phyloP scores from a whole-genome alignment of 805 yeast species.

The Kodamaea kakaduensis region DNA sequence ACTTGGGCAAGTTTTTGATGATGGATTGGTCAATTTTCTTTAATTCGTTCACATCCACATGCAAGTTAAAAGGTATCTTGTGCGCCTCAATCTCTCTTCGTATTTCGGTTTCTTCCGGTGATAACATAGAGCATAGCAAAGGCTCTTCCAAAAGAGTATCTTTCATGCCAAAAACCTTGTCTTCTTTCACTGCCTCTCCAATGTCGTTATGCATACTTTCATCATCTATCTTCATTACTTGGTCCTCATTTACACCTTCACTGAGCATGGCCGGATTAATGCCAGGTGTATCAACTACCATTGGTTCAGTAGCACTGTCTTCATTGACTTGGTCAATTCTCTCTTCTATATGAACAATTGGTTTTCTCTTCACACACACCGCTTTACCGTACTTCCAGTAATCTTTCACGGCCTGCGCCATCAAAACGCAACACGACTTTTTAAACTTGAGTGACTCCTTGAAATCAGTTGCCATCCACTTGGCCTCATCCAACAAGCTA shows the following conservation, averaged over 20 bases:
- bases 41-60: conserved; percentile 39
- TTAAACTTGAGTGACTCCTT: conserved; percentile 67
- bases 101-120: conserved; percentile 5
- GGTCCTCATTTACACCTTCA: not conserved
- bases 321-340: conserved; percentile 2
- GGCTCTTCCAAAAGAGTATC: conserved; percentile 4
- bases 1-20: conserved; percentile 44
- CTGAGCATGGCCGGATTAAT: not conserved
- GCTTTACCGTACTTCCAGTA: conserved; percentile 74
- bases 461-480: conserved; percentile 80
- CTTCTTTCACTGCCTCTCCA: not conserved
- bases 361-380: conserved; percentile 54
- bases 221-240: conserved; percentile 1
- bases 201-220: not conserved
- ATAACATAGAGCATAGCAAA: not conserved
- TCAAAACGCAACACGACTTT: conserved; percentile 60
- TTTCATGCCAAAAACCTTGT: not conserved
- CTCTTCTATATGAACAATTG: conserved; percentile 28
- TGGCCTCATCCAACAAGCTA: conserved; percentile 65
- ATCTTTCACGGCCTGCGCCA: conserved; percentile 72
- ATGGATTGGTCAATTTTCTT: conserved; percentile 46
- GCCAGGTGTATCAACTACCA: too few relatives aligned
- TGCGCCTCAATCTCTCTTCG: conserved; percentile 6
- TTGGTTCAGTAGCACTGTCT: conserved; percentile 1
- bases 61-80: conserved; percentile 42